A percentile compares a stretch with the other conserved stretches of the same genome.
phyloP scores from a whole-genome alignment of 768 basidiomycete species.

The Kwoniella shandongensis region DNA sequence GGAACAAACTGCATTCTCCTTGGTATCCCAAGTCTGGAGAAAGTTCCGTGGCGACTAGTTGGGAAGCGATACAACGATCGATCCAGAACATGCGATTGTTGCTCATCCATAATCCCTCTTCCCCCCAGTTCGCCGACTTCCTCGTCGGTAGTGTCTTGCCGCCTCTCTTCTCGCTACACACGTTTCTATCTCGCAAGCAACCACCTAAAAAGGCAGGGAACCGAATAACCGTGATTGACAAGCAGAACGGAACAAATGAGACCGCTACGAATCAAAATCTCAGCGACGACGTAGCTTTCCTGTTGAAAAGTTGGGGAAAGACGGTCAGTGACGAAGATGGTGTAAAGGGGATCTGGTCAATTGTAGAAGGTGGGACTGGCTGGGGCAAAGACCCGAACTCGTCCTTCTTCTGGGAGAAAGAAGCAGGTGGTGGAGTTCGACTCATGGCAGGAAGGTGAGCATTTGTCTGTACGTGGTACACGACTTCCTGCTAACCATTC shows the following conservation, averaged over 20 bases:
- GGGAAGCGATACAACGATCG: conserved; percentile 43
- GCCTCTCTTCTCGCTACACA: conserved; percentile 65
- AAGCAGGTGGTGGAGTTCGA: conserved; percentile 58
- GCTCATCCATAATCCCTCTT: conserved; percentile 68
- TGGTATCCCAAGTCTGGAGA: conserved; percentile 20
- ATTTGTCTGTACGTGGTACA: conserved; percentile 59
- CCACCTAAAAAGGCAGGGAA: not conserved
- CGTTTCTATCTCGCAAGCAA: conserved; percentile 58
- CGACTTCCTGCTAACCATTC: not conserved
- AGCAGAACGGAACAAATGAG: not conserved
- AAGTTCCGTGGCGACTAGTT: conserved; percentile 57
- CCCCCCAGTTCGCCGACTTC: conserved; percentile 64
- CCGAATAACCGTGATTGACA: not conserved
- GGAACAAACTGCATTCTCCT: conserved; percentile 18
- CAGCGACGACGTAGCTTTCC: conserved; percentile 1
- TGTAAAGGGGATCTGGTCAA: conserved; percentile 61
- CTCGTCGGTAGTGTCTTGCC: conserved; percentile 70
- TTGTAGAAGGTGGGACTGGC: conserved; percentile 56
- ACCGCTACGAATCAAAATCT: conserved; percentile 53
- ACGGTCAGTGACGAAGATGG: conserved; percentile 62
- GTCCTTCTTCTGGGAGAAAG: conserved; percentile 59
- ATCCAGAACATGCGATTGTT: conserved; percentile 58
- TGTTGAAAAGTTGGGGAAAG: conserved; percentile 63
- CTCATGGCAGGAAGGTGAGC: conserved; percentile 49
- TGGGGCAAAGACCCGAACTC: conserved; percentile 56